phyloP scores from a whole-genome alignment of 257 asterid species.

The Misopates orontium region DNA sequence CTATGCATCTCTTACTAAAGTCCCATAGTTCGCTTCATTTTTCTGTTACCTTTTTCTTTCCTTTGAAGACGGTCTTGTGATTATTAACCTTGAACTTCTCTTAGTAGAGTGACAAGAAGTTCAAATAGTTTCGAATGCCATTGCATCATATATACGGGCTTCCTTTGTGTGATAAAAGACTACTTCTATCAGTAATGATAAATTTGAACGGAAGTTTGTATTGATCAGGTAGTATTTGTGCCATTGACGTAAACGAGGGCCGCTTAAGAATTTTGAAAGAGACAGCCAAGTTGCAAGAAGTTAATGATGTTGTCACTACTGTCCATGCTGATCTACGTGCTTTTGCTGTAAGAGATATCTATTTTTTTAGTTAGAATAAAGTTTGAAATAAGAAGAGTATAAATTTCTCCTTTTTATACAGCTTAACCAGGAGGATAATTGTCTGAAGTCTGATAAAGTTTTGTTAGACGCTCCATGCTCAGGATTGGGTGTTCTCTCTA shows the following conservation, averaged over 20 bases:
- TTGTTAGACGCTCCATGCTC: constrained; percentile 97
- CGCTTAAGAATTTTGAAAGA: constrained; percentile 87
- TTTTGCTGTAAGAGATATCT: constrained; percentile 53
- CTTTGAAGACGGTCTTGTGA: neutral
- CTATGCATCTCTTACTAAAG: neutral
- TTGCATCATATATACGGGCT: neutral
- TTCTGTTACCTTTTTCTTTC: neutral
- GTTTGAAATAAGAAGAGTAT: constrained; percentile 9
- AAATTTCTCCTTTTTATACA: neutral
- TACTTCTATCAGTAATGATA: constrained; percentile 10
- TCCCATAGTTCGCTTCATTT: neutral
- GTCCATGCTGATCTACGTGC: constrained; percentile 74
- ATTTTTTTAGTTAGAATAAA: neutral
- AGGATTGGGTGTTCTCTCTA: constrained; percentile 92
- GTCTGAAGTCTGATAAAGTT: constrained; percentile 70
- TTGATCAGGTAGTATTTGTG: constrained; percentile 66
- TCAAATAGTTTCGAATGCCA: neutral
- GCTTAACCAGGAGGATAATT: constrained; percentile 45
- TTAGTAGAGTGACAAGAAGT: neutral
- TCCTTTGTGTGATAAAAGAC: constrained; percentile 1
- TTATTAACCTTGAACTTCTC: neutral
- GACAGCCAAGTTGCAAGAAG: constrained; percentile 74
- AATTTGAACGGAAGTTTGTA: constrained; percentile 17
- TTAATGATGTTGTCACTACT: constrained; percentile 54
- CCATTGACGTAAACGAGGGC: constrained; percentile 80